Evolutionary conservation across 2,329 filamentous ascomycete species (phyloP), one percentile per base, ranked within the genome.

Genomic region (Ascochyta rabiei): DNA sequence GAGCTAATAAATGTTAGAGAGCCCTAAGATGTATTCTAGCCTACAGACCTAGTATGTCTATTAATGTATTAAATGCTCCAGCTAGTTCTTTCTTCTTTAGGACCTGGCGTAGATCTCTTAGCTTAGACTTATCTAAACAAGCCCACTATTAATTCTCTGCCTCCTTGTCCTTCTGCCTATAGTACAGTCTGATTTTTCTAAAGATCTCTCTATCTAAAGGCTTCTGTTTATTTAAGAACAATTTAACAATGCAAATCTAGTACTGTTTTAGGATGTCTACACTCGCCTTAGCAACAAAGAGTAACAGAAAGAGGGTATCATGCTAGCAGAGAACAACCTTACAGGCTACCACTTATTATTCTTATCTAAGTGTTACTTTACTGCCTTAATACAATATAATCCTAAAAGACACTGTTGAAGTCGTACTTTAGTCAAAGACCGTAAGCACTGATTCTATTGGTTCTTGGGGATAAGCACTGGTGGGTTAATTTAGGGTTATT

Each of bases 261-360:
- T 58, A n/a, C 21, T 13, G 30, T 12, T 50, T 43, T 31, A 48
- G 48, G 7, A 39, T 59, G 7, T 55, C 58, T 63, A 15, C 28
- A 47, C 6, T 52, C 2, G n/a, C 5, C 5, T 35, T 15, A 35
- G 26, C 40, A 43, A 13, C 12, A 24, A 31, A 19, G 16, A 43
- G 26, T 15, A 31, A n/a, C 9, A 8, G 13, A n/a, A 6, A 33
- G 26, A 33, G 9, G 19, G 49, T 43, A 50, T 38, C 4, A 48
- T 40, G 60, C 56, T n/a, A 49, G 60, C 44, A 13, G 48, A 57
- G 19, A 60, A 67, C 2, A 69, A 52, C 19, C 50, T 50, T n/a
- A 69, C 52, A n/a, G 47, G 50, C 60, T 37, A 69, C 63, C 35
- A 69, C 46, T 59, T 62, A 41, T 68, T 37, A 33, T 68, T 69